Conservation (phyloP, 129 eudicot genomes). For the carrot (Daucus carota) region DH1_v3.0 NC_030382.2:45346501-45347000, state of each 20-base stretch:
- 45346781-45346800: slow-evolving; percentile 31
- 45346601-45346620: slow-evolving; percentile 72
- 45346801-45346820: slow-evolving; percentile 41
- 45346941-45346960: slow-evolving; percentile 68
- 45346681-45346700: slow-evolving; percentile 45
- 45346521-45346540: slow-evolving; percentile 68
- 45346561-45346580: slow-evolving; percentile 81
- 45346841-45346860: slow-evolving; percentile 38
- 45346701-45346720: slow-evolving; percentile 50
- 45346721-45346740: slow-evolving; percentile 56
- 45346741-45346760: slow-evolving; percentile 70
- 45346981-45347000: slow-evolving; percentile 30
- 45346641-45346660: slow-evolving; percentile 76
- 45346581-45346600: slow-evolving; percentile 72
- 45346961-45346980: slow-evolving; percentile 29
- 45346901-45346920: slow-evolving; percentile 44
- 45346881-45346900: slow-evolving; percentile 66
- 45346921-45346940: slow-evolving; percentile 29
- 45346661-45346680: slow-evolving; percentile 60
- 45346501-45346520: neutral
- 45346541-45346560: slow-evolving; percentile 48
- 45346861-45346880: slow-evolving; percentile 59
- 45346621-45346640: slow-evolving; percentile 73
- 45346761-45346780: slow-evolving; percentile 88
- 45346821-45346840: slow-evolving; percentile 85